Conservation (phyloP, 768 basidiomycete species). For the Lentinula raphanica region DNA sequence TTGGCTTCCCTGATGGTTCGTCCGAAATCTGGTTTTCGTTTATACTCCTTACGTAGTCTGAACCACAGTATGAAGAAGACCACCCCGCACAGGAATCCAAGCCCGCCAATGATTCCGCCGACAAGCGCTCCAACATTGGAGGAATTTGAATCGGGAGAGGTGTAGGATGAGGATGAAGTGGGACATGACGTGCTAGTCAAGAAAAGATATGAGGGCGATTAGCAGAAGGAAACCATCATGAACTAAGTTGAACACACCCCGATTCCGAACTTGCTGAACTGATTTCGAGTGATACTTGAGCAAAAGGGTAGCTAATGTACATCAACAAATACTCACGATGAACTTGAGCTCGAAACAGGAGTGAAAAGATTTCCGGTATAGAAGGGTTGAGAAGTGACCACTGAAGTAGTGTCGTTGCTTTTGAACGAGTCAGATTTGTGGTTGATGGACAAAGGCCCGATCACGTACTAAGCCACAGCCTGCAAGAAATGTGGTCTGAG, state of each 20-base stretch:
- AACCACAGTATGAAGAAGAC: neutral
- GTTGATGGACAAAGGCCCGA: neutral
- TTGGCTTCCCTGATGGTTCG: neutral
- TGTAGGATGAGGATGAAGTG: neutral
- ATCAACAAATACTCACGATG: neutral
- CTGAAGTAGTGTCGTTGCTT: neutral
- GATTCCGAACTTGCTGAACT: neutral
- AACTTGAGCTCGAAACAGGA: neutral
- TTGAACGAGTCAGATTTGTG: neutral
- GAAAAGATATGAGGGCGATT: neutral
- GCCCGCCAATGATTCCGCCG: neutral
- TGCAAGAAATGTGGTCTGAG: neutral
- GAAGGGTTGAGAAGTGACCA: neutral
- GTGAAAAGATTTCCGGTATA: neutral
- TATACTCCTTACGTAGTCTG: neutral
- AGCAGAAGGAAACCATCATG: neutral
- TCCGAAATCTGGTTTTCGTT: slow-evolving; percentile 1
- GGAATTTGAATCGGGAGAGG: neutral
- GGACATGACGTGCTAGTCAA: neutral
- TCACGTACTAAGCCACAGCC: neutral
- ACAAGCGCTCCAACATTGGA: neutral
- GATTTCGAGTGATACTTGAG: neutral
- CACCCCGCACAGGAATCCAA: neutral
- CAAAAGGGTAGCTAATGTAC: no score
- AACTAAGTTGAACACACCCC: neutral